Base-by-base conservation (phyloP, 108 stramenopile species). In the Schizochytrium sp. region DNA sequence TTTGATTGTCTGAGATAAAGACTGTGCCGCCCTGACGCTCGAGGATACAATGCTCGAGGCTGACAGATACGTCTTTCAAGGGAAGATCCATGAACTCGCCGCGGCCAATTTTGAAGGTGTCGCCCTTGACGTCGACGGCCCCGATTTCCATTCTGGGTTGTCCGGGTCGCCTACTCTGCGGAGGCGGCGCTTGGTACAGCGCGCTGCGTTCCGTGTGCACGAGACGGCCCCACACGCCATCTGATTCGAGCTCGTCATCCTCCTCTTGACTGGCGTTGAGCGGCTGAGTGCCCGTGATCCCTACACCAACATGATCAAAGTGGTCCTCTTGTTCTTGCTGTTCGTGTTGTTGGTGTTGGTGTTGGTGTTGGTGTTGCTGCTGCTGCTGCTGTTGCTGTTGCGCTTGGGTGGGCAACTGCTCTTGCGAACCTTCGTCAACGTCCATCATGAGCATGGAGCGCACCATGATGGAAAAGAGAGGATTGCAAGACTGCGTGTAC, bases 201-300 rank as follows among this genome's bases (percentile, higher is more conserved):
- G 76, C 12, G 76, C 76, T 83, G 10, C 76, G 76, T 18, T 83
- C 76, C 18, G 76, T 83, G 76, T 83, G 76, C 48, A 53, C 76
- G 48, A 83, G 76, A 18, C 76, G 76, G n/a, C 76, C 76, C 76
- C 76, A 83, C n/a, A 53, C 76, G 43, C 43, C 76, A 12, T 47
- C 48, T 8, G 19, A 21, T 6, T 83, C 76, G 19, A 25, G 23
- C 16, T 25, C 45, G 0, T 83, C 48, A 6, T 83, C 76, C 19
- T 83, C 76, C 14, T 83, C 76, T 18, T 69, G 63, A 41, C 63
- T 69, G 21, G 63, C 25, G 25, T 69, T 69, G 63, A 69, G 63
- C 63, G 63, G 63, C 63, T 69, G 63, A 18, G 63, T 69, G 41
- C 41, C 63, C 21, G 63, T 16, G 63, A 69, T 18, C 8, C 8